phyloP scores from a whole-genome alignment of 441 rosid species.

The Croton setiger region DNA sequence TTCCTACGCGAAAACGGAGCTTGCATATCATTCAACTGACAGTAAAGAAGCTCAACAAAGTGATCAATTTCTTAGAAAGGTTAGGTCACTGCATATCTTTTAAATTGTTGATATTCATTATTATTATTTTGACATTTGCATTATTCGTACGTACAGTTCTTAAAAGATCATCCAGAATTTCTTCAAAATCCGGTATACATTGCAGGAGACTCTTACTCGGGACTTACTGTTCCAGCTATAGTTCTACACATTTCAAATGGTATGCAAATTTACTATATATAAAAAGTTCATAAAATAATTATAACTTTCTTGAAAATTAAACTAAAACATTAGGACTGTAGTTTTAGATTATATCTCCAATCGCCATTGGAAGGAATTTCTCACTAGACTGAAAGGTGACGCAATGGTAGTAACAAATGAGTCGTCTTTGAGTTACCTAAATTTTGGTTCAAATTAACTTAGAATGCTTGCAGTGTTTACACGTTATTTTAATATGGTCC shows the following conservation, averaged over 20 bases:
- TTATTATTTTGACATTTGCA: not conserved
- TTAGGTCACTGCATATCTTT: constrained; percentile 11
- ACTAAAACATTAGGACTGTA: too few relatives aligned
- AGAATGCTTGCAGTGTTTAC: too few relatives aligned
- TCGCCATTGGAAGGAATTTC: too few relatives aligned
- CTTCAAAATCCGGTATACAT: constrained; percentile 45
- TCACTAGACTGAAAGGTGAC: too few relatives aligned
- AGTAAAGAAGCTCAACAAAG: constrained; percentile 34
- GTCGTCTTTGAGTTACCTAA: too few relatives aligned
- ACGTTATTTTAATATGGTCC: too few relatives aligned
- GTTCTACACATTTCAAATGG: constrained; percentile 49
- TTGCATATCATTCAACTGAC: constrained; percentile 41
- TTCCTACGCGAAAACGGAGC: constrained; percentile 46
- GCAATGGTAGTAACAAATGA: too few relatives aligned
- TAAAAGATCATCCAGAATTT: constrained; percentile 51
- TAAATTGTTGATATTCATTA: too few relatives aligned
- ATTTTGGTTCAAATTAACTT: too few relatives aligned
- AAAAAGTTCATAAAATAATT: too few relatives aligned
- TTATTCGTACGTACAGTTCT: constrained; percentile 44
- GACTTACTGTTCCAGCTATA: constrained; percentile 49
- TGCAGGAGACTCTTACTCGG: constrained; percentile 77
- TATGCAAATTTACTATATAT: constrained; percentile 15
- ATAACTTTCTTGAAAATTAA: too few relatives aligned
- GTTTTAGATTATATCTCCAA: too few relatives aligned
- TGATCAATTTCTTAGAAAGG: constrained; percentile 53